Conservation (phyloP, 2,329 filamentous ascomycete species). For the Diaporthe sp. region DNA sequence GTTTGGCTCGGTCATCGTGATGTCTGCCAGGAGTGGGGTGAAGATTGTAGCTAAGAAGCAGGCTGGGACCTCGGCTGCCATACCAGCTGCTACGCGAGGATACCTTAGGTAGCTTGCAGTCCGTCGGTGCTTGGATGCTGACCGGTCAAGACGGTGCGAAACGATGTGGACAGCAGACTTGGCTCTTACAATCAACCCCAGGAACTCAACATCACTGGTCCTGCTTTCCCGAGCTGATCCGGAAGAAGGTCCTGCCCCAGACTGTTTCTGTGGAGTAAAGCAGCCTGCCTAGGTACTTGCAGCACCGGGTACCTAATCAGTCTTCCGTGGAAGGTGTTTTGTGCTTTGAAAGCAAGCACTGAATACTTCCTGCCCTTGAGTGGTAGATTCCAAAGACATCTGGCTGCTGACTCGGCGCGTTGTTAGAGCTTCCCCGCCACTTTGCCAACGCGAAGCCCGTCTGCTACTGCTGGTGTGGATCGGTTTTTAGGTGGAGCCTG, state of each 20-base stretch:
- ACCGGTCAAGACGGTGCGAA: neutral
- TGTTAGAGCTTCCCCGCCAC: neutral
- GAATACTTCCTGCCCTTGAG: neutral
- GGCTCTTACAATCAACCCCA: no score
- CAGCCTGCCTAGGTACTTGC: neutral
- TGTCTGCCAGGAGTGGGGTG: neutral
- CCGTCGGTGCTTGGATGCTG: neutral
- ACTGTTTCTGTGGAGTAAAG: neutral
- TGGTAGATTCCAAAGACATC: neutral
- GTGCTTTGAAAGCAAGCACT: neutral
- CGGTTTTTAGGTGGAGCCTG: slow-evolving; percentile 20
- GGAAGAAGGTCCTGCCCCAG: neutral
- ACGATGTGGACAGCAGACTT: neutral
- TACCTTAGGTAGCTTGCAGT: neutral
- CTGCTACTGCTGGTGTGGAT: neutral
- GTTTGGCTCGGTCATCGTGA: neutral
- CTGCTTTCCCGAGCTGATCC: slow-evolving; percentile 7
- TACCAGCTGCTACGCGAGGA: neutral
- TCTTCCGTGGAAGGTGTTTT: neutral
- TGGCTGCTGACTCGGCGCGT: neutral
- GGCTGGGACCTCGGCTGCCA: neutral
- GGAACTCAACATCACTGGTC: neutral
- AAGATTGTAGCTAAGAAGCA: neutral
- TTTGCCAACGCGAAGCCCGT: neutral
- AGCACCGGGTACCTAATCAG: neutral